Conservation (phyloP, 192 early-diverging fungal species). For the Backusella tuberculispora region DNA sequence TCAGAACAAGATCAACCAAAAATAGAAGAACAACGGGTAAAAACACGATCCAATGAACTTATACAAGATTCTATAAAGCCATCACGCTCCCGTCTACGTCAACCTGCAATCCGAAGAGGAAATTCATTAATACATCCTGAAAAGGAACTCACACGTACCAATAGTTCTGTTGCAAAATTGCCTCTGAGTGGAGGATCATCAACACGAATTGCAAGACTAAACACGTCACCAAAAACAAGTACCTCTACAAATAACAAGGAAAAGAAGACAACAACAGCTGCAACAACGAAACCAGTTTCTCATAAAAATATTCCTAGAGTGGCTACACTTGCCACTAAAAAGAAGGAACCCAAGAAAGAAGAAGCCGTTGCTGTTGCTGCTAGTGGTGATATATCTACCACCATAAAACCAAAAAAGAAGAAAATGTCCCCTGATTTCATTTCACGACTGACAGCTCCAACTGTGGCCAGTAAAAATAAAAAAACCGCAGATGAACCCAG, state of each 20-base stretch:
- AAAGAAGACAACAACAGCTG: background rate
- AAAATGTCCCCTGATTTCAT: conserved; percentile 8
- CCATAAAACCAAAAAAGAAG: background rate
- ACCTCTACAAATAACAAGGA: too few relatives aligned
- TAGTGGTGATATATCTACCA: background rate
- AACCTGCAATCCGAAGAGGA: background rate
- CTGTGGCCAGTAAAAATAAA: background rate
- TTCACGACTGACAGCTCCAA: conserved; percentile 3
- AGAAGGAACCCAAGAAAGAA: too few relatives aligned
- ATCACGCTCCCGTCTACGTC: background rate
- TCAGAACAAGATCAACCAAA: too few relatives aligned
- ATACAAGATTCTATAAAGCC: background rate
- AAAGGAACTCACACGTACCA: background rate
- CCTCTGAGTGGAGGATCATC: background rate
- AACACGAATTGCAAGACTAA: background rate
- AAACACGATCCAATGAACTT: background rate
- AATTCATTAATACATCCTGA: conserved; percentile 7
- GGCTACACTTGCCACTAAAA: too few relatives aligned
- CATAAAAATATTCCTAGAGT: background rate
- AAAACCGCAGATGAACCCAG: background rate
- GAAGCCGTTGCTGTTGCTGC: too few relatives aligned
- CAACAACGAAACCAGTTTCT: background rate
- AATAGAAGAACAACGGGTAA: background rate
- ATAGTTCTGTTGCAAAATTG: background rate
- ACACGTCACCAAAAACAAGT: background rate